A percentile compares a stretch with the other conserved stretches of the same genome.
These are phyloP conservation scores for Crepidotus variabilis DNA, from an alignment of 768 basidiomycete species.

Conservation along the genomic window DNA sequence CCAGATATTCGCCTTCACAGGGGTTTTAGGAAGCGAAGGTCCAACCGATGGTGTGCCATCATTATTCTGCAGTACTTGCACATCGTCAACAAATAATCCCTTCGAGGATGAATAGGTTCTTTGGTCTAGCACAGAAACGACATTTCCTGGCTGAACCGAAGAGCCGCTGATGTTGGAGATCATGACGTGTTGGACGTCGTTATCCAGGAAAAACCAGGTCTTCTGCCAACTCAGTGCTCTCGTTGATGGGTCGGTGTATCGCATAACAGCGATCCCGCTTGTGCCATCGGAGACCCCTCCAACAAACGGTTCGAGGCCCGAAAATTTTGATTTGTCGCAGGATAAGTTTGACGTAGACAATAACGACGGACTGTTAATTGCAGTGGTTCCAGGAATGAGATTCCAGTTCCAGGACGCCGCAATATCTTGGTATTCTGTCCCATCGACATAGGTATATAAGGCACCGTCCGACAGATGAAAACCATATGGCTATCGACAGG, in stretches of 20 bases:
- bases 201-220: slow-evolving; percentile 68
- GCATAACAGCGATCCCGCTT: slow-evolving; percentile 58
- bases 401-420: slow-evolving; percentile 76
- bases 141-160: slow-evolving; percentile 39
- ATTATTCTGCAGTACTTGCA: not conserved
- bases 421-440: slow-evolving; percentile 73
- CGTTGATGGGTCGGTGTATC: slow-evolving; percentile 63
- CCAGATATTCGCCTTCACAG: slow-evolving; percentile 43
- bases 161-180: slow-evolving; percentile 38
- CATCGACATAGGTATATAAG: slow-evolving; percentile 58
- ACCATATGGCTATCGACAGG: slow-evolving; percentile 46
- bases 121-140: slow-evolving; percentile 67
- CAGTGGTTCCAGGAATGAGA: slow-evolving; percentile 68
- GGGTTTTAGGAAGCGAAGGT: slow-evolving; percentile 2
- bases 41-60: too few species aligned
- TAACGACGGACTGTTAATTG: slow-evolving; percentile 40
- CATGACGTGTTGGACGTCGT: slow-evolving; percentile 63
- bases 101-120: slow-evolving; percentile 29
- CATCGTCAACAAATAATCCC: slow-evolving; percentile 32
- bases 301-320: slow-evolving; percentile 54
- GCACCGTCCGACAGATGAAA: slow-evolving; percentile 71
- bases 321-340: slow-evolving; percentile 39
- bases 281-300: slow-evolving; percentile 61
- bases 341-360: slow-evolving; percentile 39
- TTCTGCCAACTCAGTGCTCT: slow-evolving; percentile 57